phyloP scores from a whole-genome alignment of 495 filamentous ascomycete species.

The Usnea hakonensis region DNA sequence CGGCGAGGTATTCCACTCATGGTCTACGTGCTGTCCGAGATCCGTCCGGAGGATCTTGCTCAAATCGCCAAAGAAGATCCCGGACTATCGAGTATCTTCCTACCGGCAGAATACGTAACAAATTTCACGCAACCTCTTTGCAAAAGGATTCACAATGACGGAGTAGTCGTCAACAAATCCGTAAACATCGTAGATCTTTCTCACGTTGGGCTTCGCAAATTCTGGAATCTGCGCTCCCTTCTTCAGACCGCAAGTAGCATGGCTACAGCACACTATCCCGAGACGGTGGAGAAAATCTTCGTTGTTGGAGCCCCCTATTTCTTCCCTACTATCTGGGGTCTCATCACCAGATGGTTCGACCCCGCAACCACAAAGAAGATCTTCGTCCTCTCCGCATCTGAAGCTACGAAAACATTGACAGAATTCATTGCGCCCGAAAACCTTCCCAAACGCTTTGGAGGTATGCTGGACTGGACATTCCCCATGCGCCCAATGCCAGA shows the following conservation, averaged over 20 bases:
- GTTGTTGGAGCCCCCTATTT: conserved; percentile 80
- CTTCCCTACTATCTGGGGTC: conserved; percentile 86
- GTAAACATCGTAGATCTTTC: conserved; percentile 85
- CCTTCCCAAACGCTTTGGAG: not conserved
- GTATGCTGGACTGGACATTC: not conserved
- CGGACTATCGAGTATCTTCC: conserved; percentile 70
- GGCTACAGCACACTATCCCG: conserved; percentile 82
- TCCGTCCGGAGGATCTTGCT: conserved; percentile 67
- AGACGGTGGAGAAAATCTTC: conserved; percentile 78
- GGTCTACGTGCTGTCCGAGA: conserved; percentile 70
- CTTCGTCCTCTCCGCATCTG: conserved; percentile 48
- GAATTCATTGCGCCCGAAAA: not conserved
- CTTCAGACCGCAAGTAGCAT: conserved; percentile 80
- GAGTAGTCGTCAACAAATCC: conserved; percentile 68
- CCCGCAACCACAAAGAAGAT: conserved; percentile 86
- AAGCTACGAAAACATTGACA: not conserved
- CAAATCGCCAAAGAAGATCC: conserved; percentile 59
- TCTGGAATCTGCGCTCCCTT: conserved; percentile 80
- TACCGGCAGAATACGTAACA: conserved; percentile 79
- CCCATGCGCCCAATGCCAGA: not conserved
- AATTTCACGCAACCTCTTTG: conserved; percentile 74
- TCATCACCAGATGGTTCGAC: conserved; percentile 92
- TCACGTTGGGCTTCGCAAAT: conserved; percentile 73
- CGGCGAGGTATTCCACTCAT: conserved; percentile 79
- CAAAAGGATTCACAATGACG: conserved; percentile 53